Evolutionary conservation across 495 filamentous ascomycete genomes (phyloP), one percentile per base, ranked within the genome.

Genomic region (Aspergillus leporis): DNA sequence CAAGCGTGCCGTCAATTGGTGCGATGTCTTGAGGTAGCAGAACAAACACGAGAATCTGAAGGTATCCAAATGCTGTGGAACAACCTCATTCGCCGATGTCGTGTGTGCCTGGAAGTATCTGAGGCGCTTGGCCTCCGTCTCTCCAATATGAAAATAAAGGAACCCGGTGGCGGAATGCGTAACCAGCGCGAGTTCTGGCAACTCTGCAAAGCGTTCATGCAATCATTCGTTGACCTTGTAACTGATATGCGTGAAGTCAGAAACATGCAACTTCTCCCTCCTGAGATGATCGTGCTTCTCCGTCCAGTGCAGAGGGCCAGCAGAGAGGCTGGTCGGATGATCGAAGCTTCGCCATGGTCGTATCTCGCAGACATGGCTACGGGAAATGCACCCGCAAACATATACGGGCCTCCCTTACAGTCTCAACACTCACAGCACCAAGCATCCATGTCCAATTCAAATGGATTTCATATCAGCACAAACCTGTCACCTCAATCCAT

Each of bases 101-200:
- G 75, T 7, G 74, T 78, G n/a, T 83, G 87, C 23, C 75, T 88
- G 31, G 81, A 85, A 41, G 81, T 87, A 50, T 88, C 87, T 2
- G 84, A 89, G 66, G 72, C 79, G 9, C 74, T 97, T n/a, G 87
- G 87, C 61, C 74, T 74, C 21, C 83, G 88, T 9, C 78, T 97
- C 5, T 88, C 85, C n/a, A 79, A 78, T 53, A 90, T 95, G 76
- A 91, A 90, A 72, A 76, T 95, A 25, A 92, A 91, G 63, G 91
- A 96, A 59, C 90, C 87, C 9, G 87, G 84, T 30, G 77, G 74
- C 19, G 78, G 79, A 16, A 81, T 90, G 50, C 83, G 91, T 30
- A 91, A 87, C 34, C 87, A 92, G 61, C 79, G 82, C 22, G 83
- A 87, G 48, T 94, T 96, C 70, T 97, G 92, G 92, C 84, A 84